These are phyloP conservation scores for Epichloe elymi DNA, from an alignment of 2,329 filamentous ascomycete species.

Conservation along the genomic window DNA sequence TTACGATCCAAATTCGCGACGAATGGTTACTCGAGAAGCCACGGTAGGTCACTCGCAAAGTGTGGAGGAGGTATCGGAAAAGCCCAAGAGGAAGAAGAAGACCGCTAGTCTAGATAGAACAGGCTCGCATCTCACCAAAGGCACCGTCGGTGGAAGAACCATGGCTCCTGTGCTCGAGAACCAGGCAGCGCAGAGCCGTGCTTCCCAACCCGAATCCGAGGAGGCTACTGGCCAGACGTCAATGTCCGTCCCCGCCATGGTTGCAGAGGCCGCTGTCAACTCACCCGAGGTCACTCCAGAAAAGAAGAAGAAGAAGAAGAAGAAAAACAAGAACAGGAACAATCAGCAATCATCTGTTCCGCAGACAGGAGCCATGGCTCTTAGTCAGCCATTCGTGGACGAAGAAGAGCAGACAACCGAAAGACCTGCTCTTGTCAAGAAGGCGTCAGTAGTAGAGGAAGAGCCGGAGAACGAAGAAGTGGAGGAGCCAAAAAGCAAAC, in stretches of 20 bases:
- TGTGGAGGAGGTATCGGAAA: slow-evolving; percentile 25
- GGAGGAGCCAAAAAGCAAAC: slow-evolving; percentile 8
- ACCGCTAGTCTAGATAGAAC: slow-evolving; percentile 21
- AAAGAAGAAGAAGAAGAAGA: slow-evolving; percentile 7
- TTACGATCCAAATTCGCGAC: slow-evolving; percentile 52
- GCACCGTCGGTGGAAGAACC: slow-evolving; percentile 35
- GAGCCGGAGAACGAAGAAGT: slow-evolving; percentile 28
- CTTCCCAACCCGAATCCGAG: not conserved
- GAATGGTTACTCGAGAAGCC: slow-evolving; percentile 40
- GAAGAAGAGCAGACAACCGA: not conserved
- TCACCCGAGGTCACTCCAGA: not conserved
- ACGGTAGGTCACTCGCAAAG: slow-evolving; percentile 29
- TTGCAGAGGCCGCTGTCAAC: not conserved
- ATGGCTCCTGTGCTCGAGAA: slow-evolving; percentile 33
- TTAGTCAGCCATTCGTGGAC: not conserved
- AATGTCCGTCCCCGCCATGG: not conserved
- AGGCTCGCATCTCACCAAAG: slow-evolving; percentile 35
- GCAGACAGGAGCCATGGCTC: not conserved
- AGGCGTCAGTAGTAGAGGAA: slow-evolving; percentile 33
- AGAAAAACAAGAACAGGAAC: slow-evolving; percentile 7
- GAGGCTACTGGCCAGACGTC: not conserved
- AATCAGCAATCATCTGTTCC: not conserved
- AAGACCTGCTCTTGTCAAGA: slow-evolving; percentile 16
- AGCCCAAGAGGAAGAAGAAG: slow-evolving; percentile 29
- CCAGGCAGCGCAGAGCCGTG: not conserved